Evolutionary conservation across 2,329 filamentous ascomycete genomes (phyloP), one percentile per base, ranked within the genome.

Genomic region (Curvularia spicifera): DNA sequence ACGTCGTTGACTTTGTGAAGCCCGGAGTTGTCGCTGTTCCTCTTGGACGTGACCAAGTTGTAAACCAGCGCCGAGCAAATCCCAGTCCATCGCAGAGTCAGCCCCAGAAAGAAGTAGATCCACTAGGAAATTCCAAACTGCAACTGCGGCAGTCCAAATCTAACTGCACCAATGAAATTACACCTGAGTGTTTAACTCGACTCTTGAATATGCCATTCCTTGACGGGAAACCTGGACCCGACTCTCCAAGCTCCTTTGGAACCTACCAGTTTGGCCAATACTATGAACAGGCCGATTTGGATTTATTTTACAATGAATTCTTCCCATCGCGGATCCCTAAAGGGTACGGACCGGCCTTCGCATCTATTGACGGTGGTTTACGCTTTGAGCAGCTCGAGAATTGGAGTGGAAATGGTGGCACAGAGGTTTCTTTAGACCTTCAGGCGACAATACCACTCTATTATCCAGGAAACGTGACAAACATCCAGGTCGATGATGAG

Each of bases 191-290:
- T 24, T 2, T 47, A 29, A 35, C 45, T 13, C 29, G 4, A n/a
- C 29, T 48, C 6, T 48, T 37, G 45, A 48, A 48, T 10, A 48
- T 48, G 29, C 45, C 45, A 26, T 35, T 48, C 22, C 31, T 48
- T 13, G 29, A 35, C 18, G 45, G 44, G 22, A 20, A n/a, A 13
- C 13, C 44, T 8, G 28, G 44, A 10, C 28, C 44, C 7, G 29
- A 47, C 44, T 47, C 44, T 13, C 15, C 44, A 13, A 47, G 8
- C 33, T 47, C 28, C 6, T 33, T 47, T 33, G 28, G 44, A 33
- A 33, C n/a, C 10, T 20, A 20, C 10, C 28, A 22, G 28, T 1
- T 18, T 6, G 44, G 44, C 2, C 44, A 47, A 18, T 47, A 33
- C n/a, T 47, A 47, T 8, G 44, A 33, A n/a, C 44, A 47, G 44